Base-by-base conservation (phyloP, 148 eudicot species). In the Persicaria maculosa region DNA sequence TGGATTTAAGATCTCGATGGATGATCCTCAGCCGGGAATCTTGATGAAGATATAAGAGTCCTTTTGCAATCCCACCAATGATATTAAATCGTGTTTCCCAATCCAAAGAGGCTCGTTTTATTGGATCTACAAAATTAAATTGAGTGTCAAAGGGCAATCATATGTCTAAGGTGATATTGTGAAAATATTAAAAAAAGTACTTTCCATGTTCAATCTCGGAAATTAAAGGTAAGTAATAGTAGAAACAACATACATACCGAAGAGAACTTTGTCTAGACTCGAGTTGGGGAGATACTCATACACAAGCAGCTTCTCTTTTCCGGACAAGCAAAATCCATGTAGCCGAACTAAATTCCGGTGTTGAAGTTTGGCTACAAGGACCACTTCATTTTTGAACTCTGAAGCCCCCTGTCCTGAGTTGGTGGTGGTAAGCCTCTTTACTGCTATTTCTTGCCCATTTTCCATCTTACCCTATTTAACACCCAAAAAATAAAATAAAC, bases 1-100 rank as follows among this genome's bases (percentile, higher is more conserved):
- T 72, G 2, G 83, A 78, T 75, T 80, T 80, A 19, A 80, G 77
- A 68, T 76, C 79, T 57, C 78, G 71, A 25, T 82, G 85, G 52
- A 79, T 53, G 43, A 82, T 79, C 71, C 79, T 76, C 69, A 79
- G 72, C 50, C 84, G 69, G 2, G 82, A 79, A 57, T 79, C 84
- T 74, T 82, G 74, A 73, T 82, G 84, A 48, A 82, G 84, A 69
- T 82, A 79, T 8, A 7, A 55, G 52, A 40, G 59, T 44, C 68
- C 67, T 62, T 15, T 58, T 5, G 70, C 76, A 9, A 74, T 61
- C n/a, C 76, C 76, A 11, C 44, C 15, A 58, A 40, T 31, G 25
- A 74, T 57, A 16, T 58, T 47, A 5, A 44, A 19, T 19, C 76
- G 31, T 17, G 36, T 58, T 11, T 65, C 5, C 76, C 76, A 61